A percentile compares a stretch with the other conserved stretches of the same genome.
phyloP scores from a whole-genome alignment of 257 asterid genomes.

The Gentiana dahurica region DNA sequence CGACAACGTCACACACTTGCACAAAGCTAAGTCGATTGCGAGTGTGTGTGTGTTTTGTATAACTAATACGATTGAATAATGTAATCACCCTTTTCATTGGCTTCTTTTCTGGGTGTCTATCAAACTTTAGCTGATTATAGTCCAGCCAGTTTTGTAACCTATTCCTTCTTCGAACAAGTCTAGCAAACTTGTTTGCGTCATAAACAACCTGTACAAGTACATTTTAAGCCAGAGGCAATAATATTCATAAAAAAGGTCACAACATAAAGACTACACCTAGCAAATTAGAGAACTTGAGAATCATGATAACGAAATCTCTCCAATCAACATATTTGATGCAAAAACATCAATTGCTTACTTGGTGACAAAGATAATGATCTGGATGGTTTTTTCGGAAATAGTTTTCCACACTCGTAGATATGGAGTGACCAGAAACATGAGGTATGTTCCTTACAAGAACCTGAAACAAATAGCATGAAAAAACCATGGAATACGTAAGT shows the following conservation, averaged over 20 bases:
- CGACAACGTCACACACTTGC: not conserved
- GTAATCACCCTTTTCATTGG: conserved; percentile 64
- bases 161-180: conserved; percentile 56
- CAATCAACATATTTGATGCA: not conserved
- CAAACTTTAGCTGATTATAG: conserved; percentile 82
- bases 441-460: conserved; percentile 93
- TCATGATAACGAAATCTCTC: not conserved
- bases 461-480: conserved; percentile 24
- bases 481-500: not conserved
- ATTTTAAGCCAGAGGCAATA: conserved; percentile 1
- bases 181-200: conserved; percentile 74
- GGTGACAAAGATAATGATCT: conserved; percentile 89
- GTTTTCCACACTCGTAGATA: conserved; percentile 58
- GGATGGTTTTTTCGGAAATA: conserved; percentile 78
- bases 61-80: not conserved
- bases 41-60: not conserved
- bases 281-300: not conserved
- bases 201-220: conserved; percentile 61
- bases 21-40: not conserved
- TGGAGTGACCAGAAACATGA: conserved; percentile 52
- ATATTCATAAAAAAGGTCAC: too few relatives aligned
- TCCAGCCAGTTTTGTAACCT: conserved; percentile 92
- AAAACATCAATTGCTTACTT: conserved; percentile 35
- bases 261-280: too few relatives aligned
- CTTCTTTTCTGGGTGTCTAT: conserved; percentile 75